phyloP scores from a whole-genome alignment of 768 basidiomycete genomes.

The Boletus eberwhitei region DNA sequence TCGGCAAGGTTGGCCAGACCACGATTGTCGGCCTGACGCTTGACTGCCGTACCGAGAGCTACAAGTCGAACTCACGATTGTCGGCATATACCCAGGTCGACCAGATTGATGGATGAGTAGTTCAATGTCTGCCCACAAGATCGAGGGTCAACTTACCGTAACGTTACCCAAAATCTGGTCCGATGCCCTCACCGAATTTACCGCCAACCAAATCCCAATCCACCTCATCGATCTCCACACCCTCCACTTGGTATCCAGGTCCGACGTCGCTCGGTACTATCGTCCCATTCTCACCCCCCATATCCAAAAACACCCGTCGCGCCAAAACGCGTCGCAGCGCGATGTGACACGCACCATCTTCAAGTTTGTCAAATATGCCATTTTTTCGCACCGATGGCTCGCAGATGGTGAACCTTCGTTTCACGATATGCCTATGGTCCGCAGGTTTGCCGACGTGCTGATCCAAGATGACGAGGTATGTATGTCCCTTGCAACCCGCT shows the following conservation, averaged over 20 bases:
- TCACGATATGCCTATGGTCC: conserved; percentile 4
- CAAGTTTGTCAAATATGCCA: conserved; percentile 9
- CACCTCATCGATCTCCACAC: conserved; percentile 11
- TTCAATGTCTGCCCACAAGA: background rate
- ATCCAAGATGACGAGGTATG: conserved; percentile 3
- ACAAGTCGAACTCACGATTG: background rate
- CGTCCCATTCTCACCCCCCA: conserved; percentile 1
- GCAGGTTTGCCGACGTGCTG: background rate
- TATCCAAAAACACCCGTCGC: conserved; percentile 7
- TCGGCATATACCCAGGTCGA: too few relatives aligned
- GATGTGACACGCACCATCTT: background rate
- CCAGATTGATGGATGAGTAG: background rate
- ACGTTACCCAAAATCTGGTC: conserved; percentile 1
- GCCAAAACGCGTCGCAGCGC: background rate
- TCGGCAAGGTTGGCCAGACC: background rate
- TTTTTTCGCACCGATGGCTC: conserved; percentile 16
- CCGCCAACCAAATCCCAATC: conserved; percentile 10
- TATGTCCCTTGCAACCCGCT: background rate
- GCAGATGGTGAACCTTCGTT: conserved; percentile 10
- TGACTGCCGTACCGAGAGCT: background rate
- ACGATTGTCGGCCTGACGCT: background rate
- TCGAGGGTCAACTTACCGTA: background rate
- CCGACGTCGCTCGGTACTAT: background rate
- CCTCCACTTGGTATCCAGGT: conserved; percentile 4
- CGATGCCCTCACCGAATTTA: conserved; percentile 3